These are phyloP conservation scores for Sporothrix pallida DNA, from an alignment of 2,329 filamentous ascomycete genomes.

Conservation along the genomic window DNA sequence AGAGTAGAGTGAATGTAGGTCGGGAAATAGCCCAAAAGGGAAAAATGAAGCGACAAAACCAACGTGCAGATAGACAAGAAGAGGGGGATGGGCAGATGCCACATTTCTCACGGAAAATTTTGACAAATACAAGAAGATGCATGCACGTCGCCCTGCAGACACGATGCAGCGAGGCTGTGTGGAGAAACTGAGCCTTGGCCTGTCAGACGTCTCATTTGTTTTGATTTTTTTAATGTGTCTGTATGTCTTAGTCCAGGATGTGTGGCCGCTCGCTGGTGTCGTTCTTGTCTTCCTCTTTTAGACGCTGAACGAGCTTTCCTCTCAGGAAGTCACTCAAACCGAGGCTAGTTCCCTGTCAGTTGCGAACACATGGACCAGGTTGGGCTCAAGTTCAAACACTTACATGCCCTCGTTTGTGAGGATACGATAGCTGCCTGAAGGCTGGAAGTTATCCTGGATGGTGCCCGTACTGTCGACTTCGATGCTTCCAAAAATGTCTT, in stretches of 20 bases:
- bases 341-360: conserved; percentile 47
- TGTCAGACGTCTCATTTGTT: background rate
- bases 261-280: conserved; percentile 36
- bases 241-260: conserved; percentile 31
- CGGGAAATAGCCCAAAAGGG: background rate
- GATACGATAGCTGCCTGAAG: conserved; percentile 56
- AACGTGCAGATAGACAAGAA: background rate
- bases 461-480: conserved; percentile 63
- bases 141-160: conserved; percentile 8
- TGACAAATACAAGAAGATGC: conserved; percentile 15
- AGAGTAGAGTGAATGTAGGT: background rate
- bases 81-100: too few species aligned
- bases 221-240: background rate
- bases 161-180: conserved; percentile 11
- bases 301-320: conserved; percentile 59
- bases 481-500: conserved; percentile 72
- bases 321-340: conserved; percentile 61
- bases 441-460: conserved; percentile 38
- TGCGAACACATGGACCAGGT: background rate
- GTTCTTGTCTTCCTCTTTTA: conserved; percentile 58
- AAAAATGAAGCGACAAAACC: conserved; percentile 1
- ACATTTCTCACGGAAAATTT: background rate
- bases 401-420: conserved; percentile 71
- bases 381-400: conserved; percentile 46
- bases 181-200: background rate